Evolutionary conservation across 768 basidiomycete genomes (phyloP), one percentile per base, ranked within the genome.

Genomic region (Suillus subalutaceus): DNA sequence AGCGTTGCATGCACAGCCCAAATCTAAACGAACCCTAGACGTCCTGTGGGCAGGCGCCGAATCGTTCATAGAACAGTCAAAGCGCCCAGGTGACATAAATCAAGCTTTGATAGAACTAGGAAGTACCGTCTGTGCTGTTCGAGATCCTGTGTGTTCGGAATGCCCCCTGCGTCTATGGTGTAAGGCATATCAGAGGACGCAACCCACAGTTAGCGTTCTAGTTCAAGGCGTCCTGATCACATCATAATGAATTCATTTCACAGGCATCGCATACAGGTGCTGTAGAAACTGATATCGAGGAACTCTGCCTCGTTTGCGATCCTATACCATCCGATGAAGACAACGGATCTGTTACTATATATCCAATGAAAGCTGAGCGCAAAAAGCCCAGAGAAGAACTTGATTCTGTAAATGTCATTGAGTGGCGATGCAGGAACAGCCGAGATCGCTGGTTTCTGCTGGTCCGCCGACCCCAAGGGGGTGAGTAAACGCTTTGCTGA

Each of bases 91-190:
- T 20, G 93, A 96, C 74, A 83, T 96, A 68, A 97, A 97, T 72
- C 92, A 97, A 79, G 95, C 93, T 16, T 82, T 99, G 61, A 98
- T 98, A 75, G 96, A 99, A 74, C 87, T 98, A 8, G 96, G 96
- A 59, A 93, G 92, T 74, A 97, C 94, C 4, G 86, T 97, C 3
- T 99, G 96, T 80, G 95, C 91, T 76, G 89, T 92, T 50, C 88
- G 87, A 67, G 87, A 91, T 68, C 96, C 96, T 12, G 77, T 80
- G 23, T 98, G 96, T 72, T 78, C 71, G 20, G 72, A 78, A 20
- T 98, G 96, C 77, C 93, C 95, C 23, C 70, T 98, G 53, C 84
- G 77, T 57, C 67, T 79, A 26, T 85, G 86, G 79, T 99, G 96
- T 72, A 77, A 81, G 20, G 96, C 91, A 1, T 90, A 90, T 70